Evolutionary conservation across 129 eudicot genomes (phyloP), one percentile per base, ranked within the genome.

Genomic region (Flaveria sonorensis): DNA sequence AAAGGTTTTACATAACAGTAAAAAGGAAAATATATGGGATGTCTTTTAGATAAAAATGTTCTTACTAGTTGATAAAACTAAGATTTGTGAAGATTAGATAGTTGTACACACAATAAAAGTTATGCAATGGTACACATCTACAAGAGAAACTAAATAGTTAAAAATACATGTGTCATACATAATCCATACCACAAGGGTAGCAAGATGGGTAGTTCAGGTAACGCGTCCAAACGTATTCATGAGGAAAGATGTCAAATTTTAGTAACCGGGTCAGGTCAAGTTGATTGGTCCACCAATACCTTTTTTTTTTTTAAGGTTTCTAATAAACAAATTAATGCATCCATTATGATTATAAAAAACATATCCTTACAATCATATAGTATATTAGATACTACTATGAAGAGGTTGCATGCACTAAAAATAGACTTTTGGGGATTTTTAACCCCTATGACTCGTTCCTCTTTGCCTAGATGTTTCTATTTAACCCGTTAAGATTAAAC

Each of bases 91-190:
- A 85, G 55, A 88, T 83, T 50, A 88, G 79, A 77, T 85, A 83
- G 89, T 88, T 83, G 85, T 88, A 88, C 75, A 88, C 88, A 74
- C 64, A 88, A 72, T 88, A 88, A n/a, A 88, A 88, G 57, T 81
- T 81, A 68, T 85, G 89, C 84, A 88, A 75, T 7, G 92, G 92
- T 75, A 88, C 61, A 76, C 92, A 88, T 66, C 92, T 88, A 89
- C 86, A 85, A 75, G 66, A 56, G 14, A 76, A 71, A 45, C 9
- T 19, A 61, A 36, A 69, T 24, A 14, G 18, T 77, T 28, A 39
- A 16, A 72, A 26, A 43, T 0, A 73, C 6, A 13, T 59, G 18
- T 59, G 15, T n/a, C 20, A 18, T 4, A 15, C 30, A 23, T 19
- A 24, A 43, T 63, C 42, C 26, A 45, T 21, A 70, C 70, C 75